Percentiles rank a stretch among this genome's conserved stretches.
Evolutionary conservation across 345 rosid species (phyloP).

Genomic region (Erysimum cheiranthoides): DNA sequence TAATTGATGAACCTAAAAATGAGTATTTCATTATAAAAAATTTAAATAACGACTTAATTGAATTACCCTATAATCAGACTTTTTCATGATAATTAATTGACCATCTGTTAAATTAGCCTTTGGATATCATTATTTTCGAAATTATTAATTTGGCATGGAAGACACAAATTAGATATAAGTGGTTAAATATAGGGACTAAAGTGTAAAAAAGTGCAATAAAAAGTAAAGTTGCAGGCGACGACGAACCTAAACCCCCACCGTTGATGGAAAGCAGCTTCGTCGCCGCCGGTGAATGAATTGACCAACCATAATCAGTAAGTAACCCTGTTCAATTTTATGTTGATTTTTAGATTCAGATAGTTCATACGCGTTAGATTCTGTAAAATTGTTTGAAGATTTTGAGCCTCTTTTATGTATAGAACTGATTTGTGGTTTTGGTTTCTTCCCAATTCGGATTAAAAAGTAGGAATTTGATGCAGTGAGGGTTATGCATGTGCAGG

Average conservation of each 20-base stretch:
- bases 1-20: no score
- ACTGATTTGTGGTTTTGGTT: neutral
- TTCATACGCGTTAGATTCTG: neutral
- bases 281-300: neutral
- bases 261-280: neutral
- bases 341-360: neutral
- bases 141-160: no score
- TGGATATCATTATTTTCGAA: neutral
- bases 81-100: neutral
- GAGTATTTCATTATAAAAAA: no score
- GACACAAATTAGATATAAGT: no score
- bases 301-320: neutral
- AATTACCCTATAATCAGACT: neutral
- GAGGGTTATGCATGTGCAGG: neutral
- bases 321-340: neutral
- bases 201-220: neutral
- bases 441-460: neutral
- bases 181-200: neutral
- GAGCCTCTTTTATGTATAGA: neutral
- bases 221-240: neutral
- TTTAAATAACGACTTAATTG: neutral
- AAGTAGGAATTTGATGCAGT: conserved; percentile 1
- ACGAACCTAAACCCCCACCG: neutral
- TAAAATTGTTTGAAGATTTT: neutral
- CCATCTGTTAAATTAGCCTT: neutral